These are phyloP conservation scores for Silene latifolia DNA, from an alignment of 148 eudicot species.

Conservation along the genomic window DNA sequence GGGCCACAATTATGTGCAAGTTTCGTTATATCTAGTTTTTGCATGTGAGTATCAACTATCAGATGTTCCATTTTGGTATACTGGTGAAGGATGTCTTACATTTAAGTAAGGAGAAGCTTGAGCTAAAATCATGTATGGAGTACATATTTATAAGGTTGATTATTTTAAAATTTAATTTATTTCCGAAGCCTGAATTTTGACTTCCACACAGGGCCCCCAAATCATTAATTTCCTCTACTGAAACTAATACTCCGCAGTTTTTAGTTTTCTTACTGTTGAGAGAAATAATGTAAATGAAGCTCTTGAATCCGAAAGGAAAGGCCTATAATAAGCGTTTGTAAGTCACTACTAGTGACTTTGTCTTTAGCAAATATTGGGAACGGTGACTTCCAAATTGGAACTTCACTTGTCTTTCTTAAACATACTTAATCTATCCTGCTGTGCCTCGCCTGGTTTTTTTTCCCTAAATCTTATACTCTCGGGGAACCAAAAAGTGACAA, in stretches of 20 bases:
- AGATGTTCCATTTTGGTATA: neutral
- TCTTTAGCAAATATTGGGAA: neutral
- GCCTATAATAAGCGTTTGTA: neutral
- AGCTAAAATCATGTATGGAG: too few relatives aligned
- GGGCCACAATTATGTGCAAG: too few relatives aligned
- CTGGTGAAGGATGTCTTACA: neutral
- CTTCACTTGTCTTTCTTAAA: neutral
- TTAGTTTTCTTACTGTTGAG: neutral
- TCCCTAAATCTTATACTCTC: neutral
- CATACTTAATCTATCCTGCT: neutral
- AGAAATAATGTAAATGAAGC: neutral
- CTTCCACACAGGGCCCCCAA: too few relatives aligned
- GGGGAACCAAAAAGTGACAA: neutral
- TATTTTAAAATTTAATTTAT: too few relatives aligned
- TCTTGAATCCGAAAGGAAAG: neutral
- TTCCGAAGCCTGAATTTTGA: too few relatives aligned
- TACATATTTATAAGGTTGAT: too few relatives aligned
- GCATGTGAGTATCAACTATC: neutral
- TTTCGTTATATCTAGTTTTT: neutral
- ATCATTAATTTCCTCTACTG: too few relatives aligned
- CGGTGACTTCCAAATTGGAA: neutral
- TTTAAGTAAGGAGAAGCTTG: too few relatives aligned
- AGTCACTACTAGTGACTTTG: neutral
- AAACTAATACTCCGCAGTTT: too few relatives aligned
- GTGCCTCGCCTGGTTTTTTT: neutral